Evolutionary conservation across 805 yeast species (phyloP), one percentile per base, ranked within the genome.

Genomic region (Ogataea zsoltii): DNA sequence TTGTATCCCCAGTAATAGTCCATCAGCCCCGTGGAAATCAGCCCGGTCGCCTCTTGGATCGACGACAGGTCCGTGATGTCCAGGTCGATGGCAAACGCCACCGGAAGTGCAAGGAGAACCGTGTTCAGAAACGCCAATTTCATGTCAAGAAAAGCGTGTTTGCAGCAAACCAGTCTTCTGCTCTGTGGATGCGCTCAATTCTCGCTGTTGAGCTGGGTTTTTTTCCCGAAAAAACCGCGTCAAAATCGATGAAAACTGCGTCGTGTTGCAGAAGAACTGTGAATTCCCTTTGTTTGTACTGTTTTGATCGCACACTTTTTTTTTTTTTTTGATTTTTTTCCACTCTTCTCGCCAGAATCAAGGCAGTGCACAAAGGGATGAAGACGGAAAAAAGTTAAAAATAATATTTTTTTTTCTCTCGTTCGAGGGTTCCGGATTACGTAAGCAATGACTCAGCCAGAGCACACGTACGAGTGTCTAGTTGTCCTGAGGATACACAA

Each of bases 1-100:
- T 74, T 63, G 50, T 65, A 54, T 25, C 88, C 88, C 53, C 77
- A 76, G 65, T 85, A 85, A 65, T 85, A 85, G 64, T 81, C 81
- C 72, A 85, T 70, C 53, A 83, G 63, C 45, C 92, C 94, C 18
- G 71, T 63, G 13, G 82, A 73, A 17, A 85, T 60, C 28, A 80
- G 64, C 5, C 74, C 68, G 3, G 80, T 71, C 7, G 79, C 88
- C 28, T 69, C 61, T 48, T 71, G 63, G 42, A 86, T 72, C 30
- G 80, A 77, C 9, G 71, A 66, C 30, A 57, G 56, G 46, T 70
- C 68, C 50, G 62, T 60, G 17, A 75, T 57, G 53, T 75, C 76
- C n/a, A 67, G 50, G 18, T 55, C 55, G 5, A 66, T 35, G 2
- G 55, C 56, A 11, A 14, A n/a, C 12, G 52, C 54, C 14, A 44